Evolutionary conservation across 768 basidiomycete species (phyloP), one percentile per base, ranked within the genome.

Genomic region (Lactarius quietus): DNA sequence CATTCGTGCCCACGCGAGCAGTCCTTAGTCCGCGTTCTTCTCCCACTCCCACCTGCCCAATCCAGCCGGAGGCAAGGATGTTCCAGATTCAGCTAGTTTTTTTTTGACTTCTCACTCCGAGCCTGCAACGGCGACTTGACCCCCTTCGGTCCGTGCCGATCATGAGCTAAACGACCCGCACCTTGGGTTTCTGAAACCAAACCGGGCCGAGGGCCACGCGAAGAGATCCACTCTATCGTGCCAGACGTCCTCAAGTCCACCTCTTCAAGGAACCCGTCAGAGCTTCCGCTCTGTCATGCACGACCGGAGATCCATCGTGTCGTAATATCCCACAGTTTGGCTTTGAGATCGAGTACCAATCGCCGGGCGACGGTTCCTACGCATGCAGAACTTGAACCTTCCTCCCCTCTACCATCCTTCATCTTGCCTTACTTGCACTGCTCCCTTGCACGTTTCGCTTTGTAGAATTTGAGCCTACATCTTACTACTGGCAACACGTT

Each of bases 241-340:
- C 35, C 9, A 36, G 45, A 57, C 33, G 59, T 51, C 56, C 43
- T 57, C 58, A 43, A 59, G 48, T 17, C 63, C n/a, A n/a, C n/a
- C n/a, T n/a, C n/a, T n/a, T n/a, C n/a, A n/a, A n/a, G n/a, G n/a
- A 59, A 35, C 63, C 26, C 63, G 60, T 60, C 56, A 28, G 38
- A 57, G n/a, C n/a, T n/a, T 55, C 36, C 54, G 57, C 58, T 63
- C 53, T 36, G 41, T 41, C 39, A 61, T 57, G 60, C 60, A 39
- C n/a, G n/a, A n/a, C 59, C 67, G 59, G 59, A 66, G 64, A 67
- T 68, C 67, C 29, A 66, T 66, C 59, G 56, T 66, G 59, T 65
- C 36, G 63, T 68, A 68, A 68, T 58, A 10, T 66, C 60, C 64
- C 33, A 57, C 2, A 38, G 56, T 57, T 65, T 61, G 59, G 67